Evolutionary conservation across 176 grass and related monocot genomes (phyloP).

Genomic region (Ampelocalamus luodianensis): DNA sequence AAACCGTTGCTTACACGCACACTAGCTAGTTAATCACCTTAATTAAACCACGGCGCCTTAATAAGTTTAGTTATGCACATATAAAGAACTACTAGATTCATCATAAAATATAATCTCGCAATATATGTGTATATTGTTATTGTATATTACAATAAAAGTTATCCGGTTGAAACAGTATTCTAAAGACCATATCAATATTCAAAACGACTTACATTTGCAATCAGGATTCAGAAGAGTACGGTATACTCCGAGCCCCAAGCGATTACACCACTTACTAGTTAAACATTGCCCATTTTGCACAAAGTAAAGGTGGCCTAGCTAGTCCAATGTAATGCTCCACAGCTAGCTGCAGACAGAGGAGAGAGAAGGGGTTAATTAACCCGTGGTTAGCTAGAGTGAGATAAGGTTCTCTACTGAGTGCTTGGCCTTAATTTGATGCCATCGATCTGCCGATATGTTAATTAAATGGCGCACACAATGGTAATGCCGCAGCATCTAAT

Average conservation of each 20-base stretch:
- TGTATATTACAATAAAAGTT: too few species aligned
- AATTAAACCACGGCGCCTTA: background rate
- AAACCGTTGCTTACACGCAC: background rate
- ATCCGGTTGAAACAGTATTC: background rate
- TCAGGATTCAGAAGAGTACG: too few species aligned
- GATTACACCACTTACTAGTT: background rate
- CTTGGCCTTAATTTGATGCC: constrained; percentile 38
- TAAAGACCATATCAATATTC: background rate
- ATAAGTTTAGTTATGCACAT: background rate
- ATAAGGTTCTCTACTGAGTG: constrained; percentile 48
- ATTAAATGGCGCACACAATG: constrained; percentile 40
- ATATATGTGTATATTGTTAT: background rate
- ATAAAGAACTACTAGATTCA: too few species aligned
- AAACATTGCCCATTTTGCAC: constrained; percentile 42
- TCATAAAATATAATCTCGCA: too few species aligned
- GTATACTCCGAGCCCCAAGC: background rate
- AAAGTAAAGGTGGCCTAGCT: background rate
- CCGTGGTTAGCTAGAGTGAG: constrained; percentile 24
- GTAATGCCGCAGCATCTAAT: constrained; percentile 36
- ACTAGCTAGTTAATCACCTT: background rate
- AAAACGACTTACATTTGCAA: background rate
- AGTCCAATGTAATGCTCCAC: constrained; percentile 35
- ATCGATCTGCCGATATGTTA: constrained; percentile 48
- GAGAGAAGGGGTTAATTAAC: constrained; percentile 16
- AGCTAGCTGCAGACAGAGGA: constrained; percentile 30